Evolutionary conservation across 78 protist species (phyloP).

Genomic region (Dictyostelium firmibasis): DNA sequence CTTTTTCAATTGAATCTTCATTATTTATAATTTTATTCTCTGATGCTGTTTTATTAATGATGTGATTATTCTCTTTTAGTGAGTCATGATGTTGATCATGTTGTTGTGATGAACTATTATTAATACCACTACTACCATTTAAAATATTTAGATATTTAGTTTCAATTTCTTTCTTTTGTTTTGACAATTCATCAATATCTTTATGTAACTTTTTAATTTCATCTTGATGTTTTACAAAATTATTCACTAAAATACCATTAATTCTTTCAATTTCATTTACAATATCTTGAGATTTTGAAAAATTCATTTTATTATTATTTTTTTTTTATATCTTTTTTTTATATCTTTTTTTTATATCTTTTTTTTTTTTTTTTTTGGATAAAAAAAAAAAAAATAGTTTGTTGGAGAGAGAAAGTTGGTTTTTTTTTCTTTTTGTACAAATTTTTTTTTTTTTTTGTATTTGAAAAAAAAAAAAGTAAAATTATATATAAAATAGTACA

Average conservation of each 20-base stretch:
- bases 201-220: conserved; percentile 22
- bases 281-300: conserved; percentile 30
- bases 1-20: neutral
- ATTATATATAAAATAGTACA: neutral
- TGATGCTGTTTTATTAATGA: neutral
- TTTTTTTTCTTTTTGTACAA: neutral
- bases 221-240: conserved; percentile 51
- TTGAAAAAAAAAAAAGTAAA: neutral
- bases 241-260: conserved; percentile 27
- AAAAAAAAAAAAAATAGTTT: too few relatives aligned
- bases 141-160: neutral
- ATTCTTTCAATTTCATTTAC: conserved; percentile 42
- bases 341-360: neutral
- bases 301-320: neutral
- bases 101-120: neutral
- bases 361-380: neutral
- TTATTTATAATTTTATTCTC: neutral
- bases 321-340: neutral
- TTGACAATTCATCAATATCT: conserved; percentile 12
- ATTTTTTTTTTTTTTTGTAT: neutral
- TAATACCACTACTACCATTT: neutral
- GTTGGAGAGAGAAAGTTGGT: too few relatives aligned
- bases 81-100: neutral
- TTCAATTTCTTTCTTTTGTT: conserved; percentile 34
- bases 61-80: neutral